Evolutionary conservation across 768 basidiomycete species (phyloP), one percentile per base, ranked within the genome.

Genomic region (Termitomyces sp.): DNA sequence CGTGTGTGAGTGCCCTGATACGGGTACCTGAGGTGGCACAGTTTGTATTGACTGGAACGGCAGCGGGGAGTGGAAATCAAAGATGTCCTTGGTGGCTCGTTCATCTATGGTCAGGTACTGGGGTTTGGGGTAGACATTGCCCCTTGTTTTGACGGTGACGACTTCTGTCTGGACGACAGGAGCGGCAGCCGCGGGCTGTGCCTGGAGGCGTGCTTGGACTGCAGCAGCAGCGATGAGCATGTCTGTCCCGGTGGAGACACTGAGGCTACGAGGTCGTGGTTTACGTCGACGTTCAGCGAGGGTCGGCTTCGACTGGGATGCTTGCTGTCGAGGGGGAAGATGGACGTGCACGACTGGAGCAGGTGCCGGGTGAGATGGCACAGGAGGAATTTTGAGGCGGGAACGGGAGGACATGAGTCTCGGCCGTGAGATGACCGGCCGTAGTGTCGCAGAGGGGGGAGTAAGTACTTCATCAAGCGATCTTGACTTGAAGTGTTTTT

Each of bases 211-310:
- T 1, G 46, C 33, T 8, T 43, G 51, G 6, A 44, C 48, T 20
- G 58, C 55, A 2, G 54, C 55, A 23, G 41, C 41, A n/a, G 55
- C 56, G 18, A 49, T 18, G 35, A 59, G 55, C 56, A 61, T 56
- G 35, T 63, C 60, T 3, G 56, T 53, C 1, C 59, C 65, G 0
- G 63, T 60, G 10, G 63, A 59, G 5, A 67, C 56, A 35, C 66
- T 65, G 1, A 67, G 48, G 38, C 66, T 67, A 30, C 66, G 41
- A 18, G 66, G 64, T 10, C 66, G 41, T 8, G 55, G 58, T 44
- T 56, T 50, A 9, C 61, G 54, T 16, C 63, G 61, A 7, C 65
- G 59, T 23, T 66, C 63, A 14, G 61, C 63, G 2, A 64, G 2
- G 20, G 59, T 59, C 4, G 55, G 50, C 26, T 41, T 35, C 28